Evolutionary conservation across 805 yeast species (phyloP).

Genomic region (Phaffomyces opuntiae): DNA sequence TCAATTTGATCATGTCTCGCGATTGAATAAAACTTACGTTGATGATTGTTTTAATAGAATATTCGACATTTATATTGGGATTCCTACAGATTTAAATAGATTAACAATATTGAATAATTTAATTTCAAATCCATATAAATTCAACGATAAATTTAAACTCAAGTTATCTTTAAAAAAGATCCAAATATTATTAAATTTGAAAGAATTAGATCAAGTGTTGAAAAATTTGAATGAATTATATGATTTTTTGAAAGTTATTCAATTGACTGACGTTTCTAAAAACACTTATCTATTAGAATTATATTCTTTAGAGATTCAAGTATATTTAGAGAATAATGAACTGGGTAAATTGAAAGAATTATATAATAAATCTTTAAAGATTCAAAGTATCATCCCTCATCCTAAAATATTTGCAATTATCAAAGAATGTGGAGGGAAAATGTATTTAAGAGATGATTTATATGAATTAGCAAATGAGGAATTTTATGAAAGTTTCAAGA

Average conservation of each 20-base stretch:
- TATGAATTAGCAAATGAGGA: conserved; percentile 51
- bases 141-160: conserved; percentile 38
- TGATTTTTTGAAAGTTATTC: conserved; percentile 24
- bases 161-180: conserved; percentile 41
- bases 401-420: conserved; percentile 70
- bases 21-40: conserved; percentile 22
- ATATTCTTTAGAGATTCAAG: conserved; percentile 58
- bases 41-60: conserved; percentile 33
- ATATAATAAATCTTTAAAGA: conserved; percentile 39
- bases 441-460: conserved; percentile 52
- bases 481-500: conserved; percentile 50
- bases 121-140: conserved; percentile 16
- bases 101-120: conserved; percentile 24
- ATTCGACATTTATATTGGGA: conserved; percentile 26
- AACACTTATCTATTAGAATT: conserved; percentile 52
- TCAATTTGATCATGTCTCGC: conserved; percentile 8
- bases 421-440: conserved; percentile 68
- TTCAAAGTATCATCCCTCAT: conserved; percentile 64
- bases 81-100: conserved; percentile 13
- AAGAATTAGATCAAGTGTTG: conserved; percentile 27
- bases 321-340: conserved; percentile 34
- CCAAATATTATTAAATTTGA: conserved; percentile 27
- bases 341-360: conserved; percentile 37
- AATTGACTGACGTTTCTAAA: conserved; percentile 36
- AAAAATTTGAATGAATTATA: conserved; percentile 32